Evolutionary conservation across 306 rosid species (phyloP), one percentile per base, ranked within the genome.

Genomic region (Bauhinia variegata): DNA sequence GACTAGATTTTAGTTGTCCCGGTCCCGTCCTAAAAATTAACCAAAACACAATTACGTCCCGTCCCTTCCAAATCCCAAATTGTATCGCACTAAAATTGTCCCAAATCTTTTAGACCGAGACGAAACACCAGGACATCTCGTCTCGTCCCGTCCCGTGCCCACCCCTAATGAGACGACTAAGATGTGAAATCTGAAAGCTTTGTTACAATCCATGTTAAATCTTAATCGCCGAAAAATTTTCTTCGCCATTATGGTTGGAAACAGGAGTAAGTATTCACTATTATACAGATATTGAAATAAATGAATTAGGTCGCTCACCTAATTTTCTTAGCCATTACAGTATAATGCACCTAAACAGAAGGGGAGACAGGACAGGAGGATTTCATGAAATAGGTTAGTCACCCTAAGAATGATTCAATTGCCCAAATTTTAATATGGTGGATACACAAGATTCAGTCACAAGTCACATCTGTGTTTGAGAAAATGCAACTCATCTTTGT

Each of bases 271-370:
- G 52, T 76, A 70, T 67, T 70, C 71, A 68, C 78, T 67, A 65
- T 80, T 75, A 78, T 84, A 78, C 89, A 83, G 68, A 79, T 68
- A 33, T 66, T 50, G 54, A 63, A 50, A 34, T n/a, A 59, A 78
- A 68, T 60, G 61, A 78, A 71, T 47, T n/a, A n/a, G n/a, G n/a
- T n/a, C n/a, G n/a, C n/a, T n/a, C n/a, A n/a, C n/a, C n/a, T n/a
- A n/a, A n/a, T n/a, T n/a, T n/a, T n/a, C n/a, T n/a, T n/a, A n/a
- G n/a, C n/a, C n/a, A n/a, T n/a, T 83, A 88, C 81, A 79, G 75
- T 65, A 74, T 54, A 70, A 66, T 49, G 77, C 71, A 79, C 77
- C 65, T 64, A 71, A 74, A 70, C 67, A 28, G 75, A 63, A 80
- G 74, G 43, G 32, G 73, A 78, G 60, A 69, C 75, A 74, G 11